phyloP scores from a whole-genome alignment of 2,329 filamentous ascomycete genomes.

The Pezicula radicicola region DNA sequence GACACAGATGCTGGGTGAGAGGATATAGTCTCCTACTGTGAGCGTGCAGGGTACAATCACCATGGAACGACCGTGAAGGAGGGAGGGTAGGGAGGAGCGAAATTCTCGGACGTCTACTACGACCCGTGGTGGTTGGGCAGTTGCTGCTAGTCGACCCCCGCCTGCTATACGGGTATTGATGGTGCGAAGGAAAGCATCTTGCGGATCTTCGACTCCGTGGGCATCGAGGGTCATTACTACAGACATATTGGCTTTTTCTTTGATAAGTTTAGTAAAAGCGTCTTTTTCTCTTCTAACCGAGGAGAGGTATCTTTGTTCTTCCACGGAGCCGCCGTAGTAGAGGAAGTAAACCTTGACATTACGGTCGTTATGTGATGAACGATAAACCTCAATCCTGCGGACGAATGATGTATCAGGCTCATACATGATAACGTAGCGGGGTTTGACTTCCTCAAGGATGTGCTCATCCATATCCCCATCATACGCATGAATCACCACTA shows the following conservation, averaged over 20 bases:
- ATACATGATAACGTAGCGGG: constrained; percentile 97
- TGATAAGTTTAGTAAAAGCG: constrained; percentile 90
- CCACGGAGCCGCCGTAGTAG: constrained; percentile 92
- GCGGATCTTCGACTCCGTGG: constrained; percentile 70
- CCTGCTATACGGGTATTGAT: constrained; percentile 97
- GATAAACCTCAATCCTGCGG: constrained; percentile 89
- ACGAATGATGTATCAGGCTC: constrained; percentile 95
- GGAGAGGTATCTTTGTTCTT: constrained; percentile 91
- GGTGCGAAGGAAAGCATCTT: constrained; percentile 89
- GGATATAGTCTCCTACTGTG: constrained; percentile 93
- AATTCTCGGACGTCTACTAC: constrained; percentile 97
- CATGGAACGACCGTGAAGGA: constrained; percentile 86
- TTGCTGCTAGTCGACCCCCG: constrained; percentile 79
- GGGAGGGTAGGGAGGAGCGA: constrained; percentile 83
- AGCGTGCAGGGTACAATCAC: constrained; percentile 91
- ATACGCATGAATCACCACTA: constrained; percentile 88
- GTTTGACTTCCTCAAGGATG: constrained; percentile 89
- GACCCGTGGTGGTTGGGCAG: constrained; percentile 81
- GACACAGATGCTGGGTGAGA: constrained; percentile 87
- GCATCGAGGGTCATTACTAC: constrained; percentile 75
- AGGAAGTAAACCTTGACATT: constrained; percentile 94
- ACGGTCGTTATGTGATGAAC: constrained; percentile 86
- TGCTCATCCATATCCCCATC: constrained; percentile 96
- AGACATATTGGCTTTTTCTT: constrained; percentile 91
- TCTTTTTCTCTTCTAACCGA: constrained; percentile 94